Base-by-base conservation (phyloP, 805 yeast genomes). In the Pichia cabralensis region DNA sequence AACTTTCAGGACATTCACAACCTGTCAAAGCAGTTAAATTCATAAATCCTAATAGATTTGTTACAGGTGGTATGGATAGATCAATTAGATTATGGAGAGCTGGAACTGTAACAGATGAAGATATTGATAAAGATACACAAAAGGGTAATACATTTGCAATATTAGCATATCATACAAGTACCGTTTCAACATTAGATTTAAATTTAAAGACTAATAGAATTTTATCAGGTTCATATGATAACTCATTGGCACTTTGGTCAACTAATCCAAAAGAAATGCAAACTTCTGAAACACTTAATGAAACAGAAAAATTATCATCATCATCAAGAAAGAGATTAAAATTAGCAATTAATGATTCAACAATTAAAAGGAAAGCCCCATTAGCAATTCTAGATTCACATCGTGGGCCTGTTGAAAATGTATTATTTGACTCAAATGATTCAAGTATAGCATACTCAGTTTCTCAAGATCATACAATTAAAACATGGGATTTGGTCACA, bases 401-500 rank as follows among this genome's bases (percentile, higher is more conserved):
- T 55, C 55, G 71, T 13, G 85, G 78, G 24, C 94, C 97, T 3
- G 96, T 89, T 16, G 92, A 85, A 50, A 94, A 72, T 25, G 81
- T 84, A 17, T 66, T 74, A 11, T 84, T 86, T 53, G 95, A 83
- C 50, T 52, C 64, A 3, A 61, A 64, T 15, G 97, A 89, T 56
- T 43, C 67, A 29, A 72, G 94, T 0, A 95, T 89, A 5, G 95
- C 80, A 9, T 89, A 92, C 59, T 85, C 97, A 0, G 95, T 83
- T 2, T 81, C 96, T 6, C 96, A 86, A 56, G 97, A 92, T 61
- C 98, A 92, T 55, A 76, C 95, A 1, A 76, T 92, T 44, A 81
- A 82, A 51, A 92, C 98, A 1, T 92, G 97, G 97, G 98, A 92
- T 65, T 65, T 92, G 49, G 81, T 84, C 13, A 88, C 96, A 2